Evolutionary conservation across 164 flowering plant species (phyloP), one percentile per base, ranked within the genome.

Genomic region (Protea cynaroides): DNA sequence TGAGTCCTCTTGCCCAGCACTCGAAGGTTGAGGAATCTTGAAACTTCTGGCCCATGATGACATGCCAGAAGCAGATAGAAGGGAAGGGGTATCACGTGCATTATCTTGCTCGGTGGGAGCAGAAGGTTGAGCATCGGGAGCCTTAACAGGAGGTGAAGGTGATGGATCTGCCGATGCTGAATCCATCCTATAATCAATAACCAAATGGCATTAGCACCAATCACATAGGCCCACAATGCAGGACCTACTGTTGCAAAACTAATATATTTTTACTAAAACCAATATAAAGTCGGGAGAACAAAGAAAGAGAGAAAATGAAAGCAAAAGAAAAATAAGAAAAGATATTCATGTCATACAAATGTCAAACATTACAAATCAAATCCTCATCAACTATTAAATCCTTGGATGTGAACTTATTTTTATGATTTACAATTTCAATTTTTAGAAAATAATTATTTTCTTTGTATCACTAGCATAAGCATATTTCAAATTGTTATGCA

Each of bases 1-100:
- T 29, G 89, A 76, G 21, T 69, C 87, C 58, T 83, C 91, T 69
- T 79, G 85, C 21, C 77, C 37, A 1, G 73, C 52, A 1, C 65
- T 46, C 21, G 71, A 65, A 50, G 94, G 78, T 69, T 83, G 88
- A 8, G 93, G 84, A 75, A 89, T 77, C 71, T 81, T 91, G 71
- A 94, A 76, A 77, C 58, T 87, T 75, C 71, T 91, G 57, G 93
- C 90, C 96, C 98, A 89, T 46, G 89, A 76, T 17, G 96, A 78
- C 68, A 92, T 67, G 34, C 90, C 83, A 74, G 92, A 70, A 43
- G 88, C 50, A 58, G 95, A 86, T 29, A 81, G 65, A 61, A 79
- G 79, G 34, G 89, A 75, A 38, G 89, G 76, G 43, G 76, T 73
- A 65, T 80, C 86, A 56, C 61, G 68, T 25, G 77, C 51, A 66